A percentile compares a stretch with the other conserved stretches of the same genome.
phyloP scores from a whole-genome alignment of 371 early-diverging fungal species.

The Lichtheimia ramosa region DNA sequence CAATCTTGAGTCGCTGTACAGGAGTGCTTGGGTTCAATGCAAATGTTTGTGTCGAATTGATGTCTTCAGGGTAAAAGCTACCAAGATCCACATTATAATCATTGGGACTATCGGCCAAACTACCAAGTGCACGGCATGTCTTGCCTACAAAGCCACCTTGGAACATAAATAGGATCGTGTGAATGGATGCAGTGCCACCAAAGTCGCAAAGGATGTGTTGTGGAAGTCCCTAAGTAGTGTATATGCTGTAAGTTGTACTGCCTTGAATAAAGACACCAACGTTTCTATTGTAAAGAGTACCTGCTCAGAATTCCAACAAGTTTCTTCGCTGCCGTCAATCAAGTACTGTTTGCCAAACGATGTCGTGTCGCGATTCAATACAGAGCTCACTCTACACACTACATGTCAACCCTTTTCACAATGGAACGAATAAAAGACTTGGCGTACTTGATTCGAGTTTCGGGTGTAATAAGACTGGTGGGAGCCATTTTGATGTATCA shows the following conservation, averaged over 20 bases:
- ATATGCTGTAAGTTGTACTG: not conserved
- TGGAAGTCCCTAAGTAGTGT: constrained; percentile 62
- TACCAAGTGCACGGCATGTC: constrained; percentile 54
- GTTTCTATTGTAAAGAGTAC: constrained; percentile 31
- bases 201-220: constrained; percentile 84
- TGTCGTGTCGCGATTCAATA: constrained; percentile 75
- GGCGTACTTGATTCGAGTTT: constrained; percentile 61
- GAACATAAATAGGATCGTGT: constrained; percentile 68
- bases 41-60: constrained; percentile 39
- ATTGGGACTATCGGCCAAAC: constrained; percentile 24
- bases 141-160: constrained; percentile 94
- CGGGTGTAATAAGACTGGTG: constrained; percentile 43
- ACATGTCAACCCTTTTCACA: not conserved
- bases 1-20: constrained; percentile 56
- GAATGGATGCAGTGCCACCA: constrained; percentile 45
- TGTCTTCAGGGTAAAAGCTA: constrained; percentile 30
- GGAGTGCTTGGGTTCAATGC: constrained; percentile 9
- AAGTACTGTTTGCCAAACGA: constrained; percentile 83
- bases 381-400: constrained; percentile 82
- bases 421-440: not conserved
- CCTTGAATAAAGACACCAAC: not conserved
- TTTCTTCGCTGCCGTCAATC: constrained; percentile 75
- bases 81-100: constrained; percentile 51
- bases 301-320: constrained; percentile 95
- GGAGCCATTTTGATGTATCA: no score